phyloP scores from a whole-genome alignment of 1,284 basidiomycete genomes.

The Apiotrichum brassicae region DNA sequence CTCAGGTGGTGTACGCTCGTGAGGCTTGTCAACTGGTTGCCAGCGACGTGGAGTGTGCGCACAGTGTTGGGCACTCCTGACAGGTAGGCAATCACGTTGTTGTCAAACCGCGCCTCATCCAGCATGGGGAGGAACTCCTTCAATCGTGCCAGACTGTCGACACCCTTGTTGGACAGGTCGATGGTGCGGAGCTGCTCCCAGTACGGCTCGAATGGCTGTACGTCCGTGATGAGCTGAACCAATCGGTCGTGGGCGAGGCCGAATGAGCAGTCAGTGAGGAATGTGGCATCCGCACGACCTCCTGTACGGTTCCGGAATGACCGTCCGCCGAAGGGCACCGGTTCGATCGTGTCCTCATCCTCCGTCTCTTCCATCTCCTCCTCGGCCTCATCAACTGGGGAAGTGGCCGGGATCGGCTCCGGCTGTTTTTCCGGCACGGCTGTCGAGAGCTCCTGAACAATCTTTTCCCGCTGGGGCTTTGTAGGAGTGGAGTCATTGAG shows the following conservation, averaged over 20 bases:
- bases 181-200: conserved; percentile 78
- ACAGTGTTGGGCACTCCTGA: conserved; percentile 74
- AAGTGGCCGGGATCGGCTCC: neutral
- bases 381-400: neutral
- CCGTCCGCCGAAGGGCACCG: conserved; percentile 10
- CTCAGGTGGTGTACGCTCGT: conserved; percentile 83
- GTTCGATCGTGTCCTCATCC: conserved; percentile 13
- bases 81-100: conserved; percentile 75
- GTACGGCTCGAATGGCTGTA: conserved; percentile 88
- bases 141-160: conserved; percentile 84
- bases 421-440: no score
- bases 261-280: conserved; percentile 88
- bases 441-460: neutral
- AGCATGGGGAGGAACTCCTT: conserved; percentile 89
- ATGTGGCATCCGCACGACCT: conserved; percentile 58
- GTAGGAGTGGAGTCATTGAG: conserved; percentile 53
- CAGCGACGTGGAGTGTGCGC: conserved; percentile 70
- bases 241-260: conserved; percentile 83
- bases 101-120: conserved; percentile 69
- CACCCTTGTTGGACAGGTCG: conserved; percentile 67
- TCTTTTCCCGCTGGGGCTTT: conserved; percentile 51
- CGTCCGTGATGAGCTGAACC: conserved; percentile 87
- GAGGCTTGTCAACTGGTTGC: conserved; percentile 75
- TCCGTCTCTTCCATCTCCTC: neutral
- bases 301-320: conserved; percentile 19